Conservation (phyloP, 805 yeast species). For the Candida bentonensis region DNA sequence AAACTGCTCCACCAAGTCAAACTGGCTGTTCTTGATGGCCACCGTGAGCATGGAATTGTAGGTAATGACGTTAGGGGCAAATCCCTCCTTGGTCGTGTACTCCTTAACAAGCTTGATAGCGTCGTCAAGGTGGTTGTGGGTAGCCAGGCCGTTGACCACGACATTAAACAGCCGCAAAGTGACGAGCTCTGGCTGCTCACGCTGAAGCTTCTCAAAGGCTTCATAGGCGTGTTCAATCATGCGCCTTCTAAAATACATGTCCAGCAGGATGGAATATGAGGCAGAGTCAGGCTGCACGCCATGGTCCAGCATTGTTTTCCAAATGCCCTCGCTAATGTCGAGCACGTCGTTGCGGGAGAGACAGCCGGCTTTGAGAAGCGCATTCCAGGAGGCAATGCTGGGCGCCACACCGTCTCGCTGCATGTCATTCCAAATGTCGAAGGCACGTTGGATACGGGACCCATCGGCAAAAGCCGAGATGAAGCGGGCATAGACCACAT, state of each 20-base stretch:
- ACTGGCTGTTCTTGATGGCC: slow-evolving; percentile 27
- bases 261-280: slow-evolving; percentile 34
- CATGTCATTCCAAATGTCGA: slow-evolving; percentile 37
- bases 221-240: slow-evolving; percentile 30
- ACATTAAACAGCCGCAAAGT: slow-evolving; percentile 29
- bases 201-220: slow-evolving; percentile 22
- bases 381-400: slow-evolving; percentile 43
- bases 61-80: slow-evolving; percentile 32
- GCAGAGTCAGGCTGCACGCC: slow-evolving; percentile 31
- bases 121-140: slow-evolving; percentile 26
- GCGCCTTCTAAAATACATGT: slow-evolving; percentile 31
- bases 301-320: slow-evolving; percentile 26
- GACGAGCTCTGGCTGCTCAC: slow-evolving; percentile 22
- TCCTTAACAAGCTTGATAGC: slow-evolving; percentile 31
- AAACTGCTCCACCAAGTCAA: slow-evolving; percentile 34
- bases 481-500: slow-evolving; percentile 17
- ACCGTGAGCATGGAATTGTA: slow-evolving; percentile 38
- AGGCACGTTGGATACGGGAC: slow-evolving; percentile 14
- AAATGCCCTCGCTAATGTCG: slow-evolving; percentile 17
- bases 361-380: slow-evolving; percentile 35
- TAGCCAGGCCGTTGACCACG: slow-evolving; percentile 31
- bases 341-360: slow-evolving; percentile 16
- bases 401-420: slow-evolving; percentile 27
- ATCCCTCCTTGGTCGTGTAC: slow-evolving; percentile 19
- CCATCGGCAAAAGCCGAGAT: slow-evolving; percentile 19